Conservation (phyloP, 2,329 filamentous ascomycete genomes). For the Chaetomium globosum region DNA sequence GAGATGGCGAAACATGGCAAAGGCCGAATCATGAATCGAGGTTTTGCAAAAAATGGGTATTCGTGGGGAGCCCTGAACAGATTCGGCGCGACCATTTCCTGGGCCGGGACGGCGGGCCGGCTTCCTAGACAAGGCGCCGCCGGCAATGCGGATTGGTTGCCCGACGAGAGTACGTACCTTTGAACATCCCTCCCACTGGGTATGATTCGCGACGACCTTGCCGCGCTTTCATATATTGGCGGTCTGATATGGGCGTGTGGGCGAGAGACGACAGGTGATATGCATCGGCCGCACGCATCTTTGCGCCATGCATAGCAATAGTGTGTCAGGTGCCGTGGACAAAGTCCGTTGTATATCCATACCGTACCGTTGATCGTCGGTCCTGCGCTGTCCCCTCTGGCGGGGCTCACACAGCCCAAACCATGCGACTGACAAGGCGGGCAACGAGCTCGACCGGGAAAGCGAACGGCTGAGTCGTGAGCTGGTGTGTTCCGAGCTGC, state of each 20-base stretch:
- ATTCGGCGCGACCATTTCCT: constrained; percentile 28
- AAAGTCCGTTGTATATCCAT: not conserved
- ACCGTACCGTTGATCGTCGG: not conserved
- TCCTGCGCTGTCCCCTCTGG: not conserved
- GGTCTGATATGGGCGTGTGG: not conserved
- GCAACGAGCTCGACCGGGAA: constrained; percentile 2
- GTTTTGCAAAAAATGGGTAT: constrained; percentile 28
- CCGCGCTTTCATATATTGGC: constrained; percentile 16
- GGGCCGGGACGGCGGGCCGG: constrained; percentile 34
- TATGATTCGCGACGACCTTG: constrained; percentile 23
- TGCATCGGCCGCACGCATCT: not conserved
- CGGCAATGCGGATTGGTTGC: constrained; percentile 26
- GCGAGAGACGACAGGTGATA: not conserved
- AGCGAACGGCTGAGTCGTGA: not conserved
- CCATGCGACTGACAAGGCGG: not conserved
- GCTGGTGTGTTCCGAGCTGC: not conserved
- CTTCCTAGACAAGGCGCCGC: constrained; percentile 28
- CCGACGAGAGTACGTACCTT: constrained; percentile 1
- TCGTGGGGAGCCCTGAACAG: constrained; percentile 23
- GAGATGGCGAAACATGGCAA: constrained; percentile 20
- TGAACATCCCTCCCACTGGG: constrained; percentile 6
- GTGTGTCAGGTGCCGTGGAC: not conserved
- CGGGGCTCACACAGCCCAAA: not conserved
- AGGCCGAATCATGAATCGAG: constrained; percentile 29
- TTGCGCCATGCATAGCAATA: constrained; percentile 12